Percentiles rank a stretch among this genome's conserved stretches.
phyloP scores from a whole-genome alignment of 2,329 filamentous ascomycete species.

The Ophiostoma sp. region DNA sequence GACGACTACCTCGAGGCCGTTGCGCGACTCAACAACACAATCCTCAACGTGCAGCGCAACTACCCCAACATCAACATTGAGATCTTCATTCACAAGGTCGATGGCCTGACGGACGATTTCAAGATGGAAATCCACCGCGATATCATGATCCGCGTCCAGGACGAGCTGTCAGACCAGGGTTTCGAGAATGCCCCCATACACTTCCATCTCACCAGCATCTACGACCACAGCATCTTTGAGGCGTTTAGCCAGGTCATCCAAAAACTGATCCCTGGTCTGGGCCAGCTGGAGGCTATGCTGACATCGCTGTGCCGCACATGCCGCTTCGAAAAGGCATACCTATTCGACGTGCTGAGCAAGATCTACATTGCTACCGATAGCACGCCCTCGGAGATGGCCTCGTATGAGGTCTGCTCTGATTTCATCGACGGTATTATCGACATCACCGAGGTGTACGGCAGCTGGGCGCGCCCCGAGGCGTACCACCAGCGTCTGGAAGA shows the following conservation, averaged over 20 bases:
- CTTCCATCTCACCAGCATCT: conserved; percentile 95
- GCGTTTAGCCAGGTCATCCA: conserved; percentile 98
- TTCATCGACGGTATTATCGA: conserved; percentile 99
- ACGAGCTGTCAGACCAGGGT: conserved; percentile 87
- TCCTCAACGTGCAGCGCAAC: conserved; percentile 77
- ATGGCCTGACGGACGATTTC: conserved; percentile 95
- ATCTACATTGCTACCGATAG: conserved; percentile 98
- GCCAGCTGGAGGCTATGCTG: conserved; percentile 86
- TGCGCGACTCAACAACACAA: conserved; percentile 77
- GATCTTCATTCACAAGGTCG: conserved; percentile 98
- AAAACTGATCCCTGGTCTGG: conserved; percentile 88
- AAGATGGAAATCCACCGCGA: conserved; percentile 94
- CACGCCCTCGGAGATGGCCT: conserved; percentile 85
- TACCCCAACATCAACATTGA: conserved; percentile 96
- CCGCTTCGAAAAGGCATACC: conserved; percentile 94
- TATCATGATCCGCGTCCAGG: conserved; percentile 91
- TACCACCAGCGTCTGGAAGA: conserved; percentile 54
- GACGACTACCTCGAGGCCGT: conserved; percentile 96
- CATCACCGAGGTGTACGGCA: conserved; percentile 88
- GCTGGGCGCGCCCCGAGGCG: conserved; percentile 55
- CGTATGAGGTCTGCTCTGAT: conserved; percentile 97
- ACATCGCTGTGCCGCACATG: conserved; percentile 91
- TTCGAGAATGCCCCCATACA: conserved; percentile 90
- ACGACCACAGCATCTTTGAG: conserved; percentile 95
- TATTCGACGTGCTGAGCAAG: conserved; percentile 96